These are phyloP conservation scores for Xylariales sp. DNA, from an alignment of 2,329 filamentous ascomycete species.

Conservation along the genomic window DNA sequence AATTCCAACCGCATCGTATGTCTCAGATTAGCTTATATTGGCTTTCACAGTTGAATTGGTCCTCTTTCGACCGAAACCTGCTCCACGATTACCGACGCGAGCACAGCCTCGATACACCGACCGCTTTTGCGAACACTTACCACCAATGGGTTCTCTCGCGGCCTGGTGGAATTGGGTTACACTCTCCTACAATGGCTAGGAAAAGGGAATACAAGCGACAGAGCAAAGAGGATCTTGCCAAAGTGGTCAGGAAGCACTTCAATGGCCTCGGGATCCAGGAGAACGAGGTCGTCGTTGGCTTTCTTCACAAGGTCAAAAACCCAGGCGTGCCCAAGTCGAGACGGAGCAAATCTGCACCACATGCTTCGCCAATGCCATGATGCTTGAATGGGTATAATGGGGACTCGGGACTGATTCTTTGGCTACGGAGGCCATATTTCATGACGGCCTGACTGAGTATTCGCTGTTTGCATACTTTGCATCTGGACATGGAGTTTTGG, in stretches of 20 bases:
- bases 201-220: constrained; percentile 61
- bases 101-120: constrained; percentile 66
- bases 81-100: constrained; percentile 73
- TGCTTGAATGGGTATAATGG: neutral
- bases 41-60: constrained; percentile 56
- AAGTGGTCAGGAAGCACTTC: constrained; percentile 75
- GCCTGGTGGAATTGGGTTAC: constrained; percentile 60
- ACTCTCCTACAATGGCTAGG: constrained; percentile 72
- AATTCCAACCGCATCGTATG: neutral
- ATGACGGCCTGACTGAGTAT: no score
- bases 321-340: constrained; percentile 39
- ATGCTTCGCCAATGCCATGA: constrained; percentile 29
- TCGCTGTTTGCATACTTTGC: no score
- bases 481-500: no score
- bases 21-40: constrained; percentile 13
- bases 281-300: constrained; percentile 76
- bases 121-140: constrained; percentile 62
- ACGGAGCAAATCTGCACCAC: constrained; percentile 26
- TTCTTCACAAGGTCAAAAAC: constrained; percentile 66
- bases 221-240: constrained; percentile 66
- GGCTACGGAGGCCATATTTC: neutral
- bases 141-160: constrained; percentile 57
- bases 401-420: neutral
- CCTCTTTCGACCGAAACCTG: constrained; percentile 59
- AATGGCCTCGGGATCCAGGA: constrained; percentile 75